Evolutionary conservation across 139 green algal species (phyloP), one percentile per base, ranked within the genome.

Genomic region (Coelastrella sp.): DNA sequence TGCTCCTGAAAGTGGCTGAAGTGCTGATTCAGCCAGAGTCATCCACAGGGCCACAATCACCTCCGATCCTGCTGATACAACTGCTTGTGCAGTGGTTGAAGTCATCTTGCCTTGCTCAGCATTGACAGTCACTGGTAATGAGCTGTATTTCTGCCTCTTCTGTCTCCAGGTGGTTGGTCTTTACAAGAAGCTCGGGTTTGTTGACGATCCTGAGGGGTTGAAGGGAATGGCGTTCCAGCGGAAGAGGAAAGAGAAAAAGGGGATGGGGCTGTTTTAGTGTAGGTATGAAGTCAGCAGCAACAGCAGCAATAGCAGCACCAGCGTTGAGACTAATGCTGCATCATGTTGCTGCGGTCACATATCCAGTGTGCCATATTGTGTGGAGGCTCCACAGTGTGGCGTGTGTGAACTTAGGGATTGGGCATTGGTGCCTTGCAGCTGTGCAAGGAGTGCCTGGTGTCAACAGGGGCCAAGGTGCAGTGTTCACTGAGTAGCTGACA

Each of bases 151-250:
- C 14, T 22, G 14, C 15, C 14, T 68, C 35, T n/a, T 65, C 10
- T 58, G 12, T 10, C 27, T 85, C 0, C 90, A 93, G 56, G 97
- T 99, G 17, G 95, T 99, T 5, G 90, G 85, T 5, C 20, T 98
- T 78, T 99, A 99, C 79, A 95, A 98, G 89, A 96, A 96, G 91
- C 91, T 98, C 68, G 97, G 96, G 4, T 98, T 97, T 88, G 92
- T 96, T 78, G 92, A 93, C 0, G 96, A 97, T 75, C 94, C 95
- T 17, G 76, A 95, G 14, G 95, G 92, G 58, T 94, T 98, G 61
- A 93, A 92, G 65, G 97, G 96, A 59, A 96, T 99, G 94, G 96
- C 96, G 12, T 98, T 97, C 90, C 92, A 94, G 79, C 65, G 90
- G 3, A 81, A 91, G 25, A 90, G 91, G 74, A 94, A 93, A 80